Evolutionary conservation across 164 flowering plant genomes (phyloP).

Genomic region (Stephania japonica): DNA sequence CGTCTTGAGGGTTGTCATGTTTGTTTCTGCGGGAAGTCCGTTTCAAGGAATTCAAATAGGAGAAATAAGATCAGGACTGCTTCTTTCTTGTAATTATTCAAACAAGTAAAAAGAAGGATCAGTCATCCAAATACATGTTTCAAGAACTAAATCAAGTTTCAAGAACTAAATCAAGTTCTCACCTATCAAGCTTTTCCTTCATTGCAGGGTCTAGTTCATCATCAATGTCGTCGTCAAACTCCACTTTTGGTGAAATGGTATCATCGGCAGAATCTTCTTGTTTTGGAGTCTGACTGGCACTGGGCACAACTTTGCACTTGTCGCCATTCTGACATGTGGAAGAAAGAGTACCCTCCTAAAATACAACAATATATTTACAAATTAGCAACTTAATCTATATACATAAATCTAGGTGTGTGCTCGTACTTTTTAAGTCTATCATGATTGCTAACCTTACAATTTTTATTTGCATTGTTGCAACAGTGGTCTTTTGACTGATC

Average conservation of each 20-base stretch:
- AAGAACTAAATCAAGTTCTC: conserved; percentile 10
- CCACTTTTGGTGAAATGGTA: conserved; percentile 35
- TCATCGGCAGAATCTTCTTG: conserved; percentile 28
- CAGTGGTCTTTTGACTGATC: conserved; percentile 49
- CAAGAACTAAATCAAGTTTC: neutral
- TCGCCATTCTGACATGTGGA: conserved; percentile 22
- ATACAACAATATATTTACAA: neutral
- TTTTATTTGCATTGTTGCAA: conserved; percentile 22
- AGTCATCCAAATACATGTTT: neutral
- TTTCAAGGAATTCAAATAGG: too few species aligned
- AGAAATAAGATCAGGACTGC: too few species aligned
- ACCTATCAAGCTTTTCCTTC: conserved; percentile 83
- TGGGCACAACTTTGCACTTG: conserved; percentile 19
- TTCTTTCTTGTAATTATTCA: too few species aligned
- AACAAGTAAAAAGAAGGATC: neutral
- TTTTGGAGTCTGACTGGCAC: conserved; percentile 28
- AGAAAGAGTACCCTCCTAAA: conserved; percentile 36
- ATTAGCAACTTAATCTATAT: neutral
- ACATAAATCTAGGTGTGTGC: neutral
- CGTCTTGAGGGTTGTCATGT: too few species aligned
- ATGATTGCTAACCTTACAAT: conserved; percentile 27
- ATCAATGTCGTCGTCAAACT: conserved; percentile 70
- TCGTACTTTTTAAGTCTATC: neutral
- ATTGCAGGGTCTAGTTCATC: conserved; percentile 81
- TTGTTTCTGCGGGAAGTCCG: too few species aligned